Base-by-base conservation (phyloP, 2,329 filamentous ascomycete species). In the Talaromyces piceae region DNA sequence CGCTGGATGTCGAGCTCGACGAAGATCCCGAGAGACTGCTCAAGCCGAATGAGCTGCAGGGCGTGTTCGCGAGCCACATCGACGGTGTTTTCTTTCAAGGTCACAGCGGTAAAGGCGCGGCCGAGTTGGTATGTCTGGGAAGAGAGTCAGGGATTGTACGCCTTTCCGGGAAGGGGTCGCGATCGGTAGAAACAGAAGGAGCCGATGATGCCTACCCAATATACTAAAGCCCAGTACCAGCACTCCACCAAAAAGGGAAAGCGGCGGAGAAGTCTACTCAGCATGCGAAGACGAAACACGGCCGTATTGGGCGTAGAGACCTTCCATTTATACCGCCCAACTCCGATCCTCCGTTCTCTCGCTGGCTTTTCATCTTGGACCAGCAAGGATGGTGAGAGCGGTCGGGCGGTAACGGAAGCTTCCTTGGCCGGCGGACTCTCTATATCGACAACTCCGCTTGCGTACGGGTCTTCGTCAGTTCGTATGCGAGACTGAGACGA, bases 151-250 rank as follows among this genome's bases (percentile, higher is more conserved):
- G 12, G 12, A 41, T 28, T 50, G 25, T 41, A 6, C 8, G 12
- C 39, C n/a, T n/a, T n/a, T n/a, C n/a, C n/a, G n/a, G n/a, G n/a
- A n/a, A n/a, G n/a, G n/a, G n/a, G n/a, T n/a, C n/a, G n/a, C n/a
- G n/a, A n/a, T n/a, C n/a, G n/a, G n/a, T n/a, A n/a, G n/a, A n/a
- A n/a, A n/a, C n/a, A n/a, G n/a, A n/a, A n/a, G n/a, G n/a, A n/a
- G n/a, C n/a, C n/a, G 39, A 39, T 20, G 4, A 27, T 28, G 16
- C 45, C 59, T 76, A 87, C 84, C 84, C 85, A 88, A 70, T 88
- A 88, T 47, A 88, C 83, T 56, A 87, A 69, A 2, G 82, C 80
- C 85, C 85, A 88, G 60, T 88, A 88, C 84, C 84, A 88, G 37
- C 80, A 83, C 67, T 89, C 86, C 1, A 83, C 82, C 25, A 88